Conservation (phyloP, 192 early-diverging fungal species). For the Coemansia sp. region DNA sequence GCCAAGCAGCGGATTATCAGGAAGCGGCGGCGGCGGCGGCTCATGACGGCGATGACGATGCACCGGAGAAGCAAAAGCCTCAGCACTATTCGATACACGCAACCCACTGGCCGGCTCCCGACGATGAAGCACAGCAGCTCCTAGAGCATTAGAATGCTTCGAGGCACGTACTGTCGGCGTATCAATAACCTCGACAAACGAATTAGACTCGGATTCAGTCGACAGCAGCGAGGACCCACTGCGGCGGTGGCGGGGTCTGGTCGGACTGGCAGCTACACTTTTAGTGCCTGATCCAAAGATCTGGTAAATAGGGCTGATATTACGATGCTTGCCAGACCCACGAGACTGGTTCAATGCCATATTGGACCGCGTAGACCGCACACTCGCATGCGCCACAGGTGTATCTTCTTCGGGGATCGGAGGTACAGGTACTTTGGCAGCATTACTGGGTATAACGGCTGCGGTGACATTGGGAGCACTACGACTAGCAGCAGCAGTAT, state of each 20-base stretch:
- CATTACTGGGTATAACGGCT: background rate
- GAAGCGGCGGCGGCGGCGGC: background rate
- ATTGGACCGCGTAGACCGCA: constrained; percentile 12
- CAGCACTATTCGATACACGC: constrained; percentile 30
- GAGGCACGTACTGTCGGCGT: constrained; percentile 7
- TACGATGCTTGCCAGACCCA: constrained; percentile 1
- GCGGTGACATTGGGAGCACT: background rate
- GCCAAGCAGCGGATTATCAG: background rate
- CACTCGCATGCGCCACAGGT: background rate
- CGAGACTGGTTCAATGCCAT: background rate
- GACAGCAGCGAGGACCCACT: background rate
- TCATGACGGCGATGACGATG: background rate
- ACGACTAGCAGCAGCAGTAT: background rate
- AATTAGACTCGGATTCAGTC: constrained; percentile 15
- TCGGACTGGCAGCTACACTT: constrained; percentile 18
- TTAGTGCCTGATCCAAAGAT: background rate
- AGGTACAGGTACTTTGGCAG: background rate
- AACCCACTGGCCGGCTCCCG: background rate
- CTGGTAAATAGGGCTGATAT: constrained; percentile 10
- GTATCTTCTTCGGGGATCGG: constrained; percentile 5
- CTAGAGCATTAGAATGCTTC: background rate
- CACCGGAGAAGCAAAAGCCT: constrained; percentile 14
- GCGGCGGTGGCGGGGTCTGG: background rate
- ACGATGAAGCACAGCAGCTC: background rate
- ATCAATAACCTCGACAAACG: constrained; percentile 42